Percentiles rank a stretch among this genome's conserved stretches.
phyloP scores from a whole-genome alignment of 2,329 filamentous ascomycete species.

The Zymoseptoria crescenta region DNA sequence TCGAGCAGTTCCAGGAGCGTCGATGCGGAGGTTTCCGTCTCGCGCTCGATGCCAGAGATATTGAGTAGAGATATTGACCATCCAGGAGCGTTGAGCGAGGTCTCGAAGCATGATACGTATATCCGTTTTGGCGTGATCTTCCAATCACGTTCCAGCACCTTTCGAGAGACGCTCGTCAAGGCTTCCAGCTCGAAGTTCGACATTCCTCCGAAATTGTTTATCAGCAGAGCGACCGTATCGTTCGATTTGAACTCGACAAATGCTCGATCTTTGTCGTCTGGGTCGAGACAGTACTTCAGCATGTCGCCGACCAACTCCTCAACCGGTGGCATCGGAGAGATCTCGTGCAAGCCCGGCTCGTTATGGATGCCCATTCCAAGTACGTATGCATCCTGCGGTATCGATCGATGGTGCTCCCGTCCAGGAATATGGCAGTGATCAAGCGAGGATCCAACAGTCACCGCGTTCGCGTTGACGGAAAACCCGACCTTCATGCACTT shows the following conservation, averaged over 20 bases:
- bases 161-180: constrained; percentile 36
- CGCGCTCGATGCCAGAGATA: constrained; percentile 38
- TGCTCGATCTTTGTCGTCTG: constrained; percentile 40
- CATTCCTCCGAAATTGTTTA: constrained; percentile 45
- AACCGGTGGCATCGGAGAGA: constrained; percentile 42
- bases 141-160: constrained; percentile 40
- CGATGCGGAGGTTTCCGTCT: constrained; percentile 31
- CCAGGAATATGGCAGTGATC: constrained; percentile 49
- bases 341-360: constrained; percentile 41
- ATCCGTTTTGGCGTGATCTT: constrained; percentile 42
- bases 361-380: constrained; percentile 43
- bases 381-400: constrained; percentile 29
- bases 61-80: constrained; percentile 51
- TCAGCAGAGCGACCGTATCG: constrained; percentile 40
- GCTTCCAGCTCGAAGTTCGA: constrained; percentile 43
- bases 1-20: constrained; percentile 45
- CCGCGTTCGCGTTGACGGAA: constrained; percentile 38
- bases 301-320: constrained; percentile 43
- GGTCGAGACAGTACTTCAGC: constrained; percentile 42
- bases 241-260: constrained; percentile 41
- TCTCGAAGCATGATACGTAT: constrained; percentile 44
- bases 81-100: constrained; percentile 48
- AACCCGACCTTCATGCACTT: constrained; percentile 39
- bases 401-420: constrained; percentile 41
- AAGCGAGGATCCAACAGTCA: constrained; percentile 44